Evolutionary conservation across 2,329 filamentous ascomycete species (phyloP).

Genomic region (Fragosphaeria purpurea): DNA sequence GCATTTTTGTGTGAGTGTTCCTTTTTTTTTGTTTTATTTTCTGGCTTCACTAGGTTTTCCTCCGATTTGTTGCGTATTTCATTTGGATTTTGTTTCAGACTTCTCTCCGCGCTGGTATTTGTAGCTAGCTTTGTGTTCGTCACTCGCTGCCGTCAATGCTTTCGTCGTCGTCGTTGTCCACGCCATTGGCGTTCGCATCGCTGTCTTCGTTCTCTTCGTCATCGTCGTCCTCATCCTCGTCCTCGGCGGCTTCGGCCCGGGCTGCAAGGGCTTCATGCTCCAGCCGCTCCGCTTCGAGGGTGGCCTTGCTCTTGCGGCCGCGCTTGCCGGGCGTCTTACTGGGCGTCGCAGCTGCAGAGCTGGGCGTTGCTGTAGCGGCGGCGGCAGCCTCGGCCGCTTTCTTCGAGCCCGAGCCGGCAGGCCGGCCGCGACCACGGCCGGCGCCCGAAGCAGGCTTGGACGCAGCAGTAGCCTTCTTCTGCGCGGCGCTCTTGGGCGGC

Average conservation of each 20-base stretch:
- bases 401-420: conserved; percentile 12
- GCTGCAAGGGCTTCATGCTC: conserved; percentile 2
- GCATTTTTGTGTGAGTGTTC: too few relatives aligned
- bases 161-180: conserved; percentile 4
- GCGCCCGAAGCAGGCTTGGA: conserved; percentile 7
- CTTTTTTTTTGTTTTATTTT: too few relatives aligned
- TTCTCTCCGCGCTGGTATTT: not conserved
- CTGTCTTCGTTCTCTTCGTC: conserved; percentile 4
- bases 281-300: conserved; percentile 11
- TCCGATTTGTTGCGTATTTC: too few relatives aligned
- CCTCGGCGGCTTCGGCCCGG: not conserved
- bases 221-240: not conserved
- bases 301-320: conserved; percentile 15
- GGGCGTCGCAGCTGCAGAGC: not conserved
- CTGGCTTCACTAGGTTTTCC: too few relatives aligned
- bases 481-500: conserved; percentile 13
- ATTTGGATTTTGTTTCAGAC: not conserved
- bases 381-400: not conserved
- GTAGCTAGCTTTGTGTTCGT: not conserved
- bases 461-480: conserved; percentile 9
- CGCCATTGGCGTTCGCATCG: conserved; percentile 6
- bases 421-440: conserved; percentile 13
- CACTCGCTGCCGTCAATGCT: not conserved
- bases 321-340: conserved; percentile 10
- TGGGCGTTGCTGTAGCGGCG: not conserved